These are phyloP conservation scores for Sanghuangporus sanghuang DNA, from an alignment of 1,284 basidiomycete species.

Conservation along the genomic window DNA sequence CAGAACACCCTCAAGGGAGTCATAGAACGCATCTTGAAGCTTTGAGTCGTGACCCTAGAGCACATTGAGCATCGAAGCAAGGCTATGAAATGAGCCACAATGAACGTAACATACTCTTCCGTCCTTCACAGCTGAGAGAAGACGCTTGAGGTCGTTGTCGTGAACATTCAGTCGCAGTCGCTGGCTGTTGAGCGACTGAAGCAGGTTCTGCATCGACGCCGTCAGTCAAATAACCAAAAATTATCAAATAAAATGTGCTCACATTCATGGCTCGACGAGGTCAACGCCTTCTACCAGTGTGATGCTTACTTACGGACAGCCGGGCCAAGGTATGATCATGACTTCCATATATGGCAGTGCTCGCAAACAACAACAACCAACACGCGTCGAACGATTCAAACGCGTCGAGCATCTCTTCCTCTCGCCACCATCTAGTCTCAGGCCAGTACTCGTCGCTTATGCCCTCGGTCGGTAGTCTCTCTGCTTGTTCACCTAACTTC, in stretches of 20 bases:
- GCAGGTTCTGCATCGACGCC: constrained; percentile 55
- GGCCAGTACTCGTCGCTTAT: not conserved
- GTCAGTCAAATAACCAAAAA: constrained; percentile 25
- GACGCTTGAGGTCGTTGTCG: constrained; percentile 61
- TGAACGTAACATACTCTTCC: constrained; percentile 50
- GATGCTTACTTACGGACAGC: too few species aligned
- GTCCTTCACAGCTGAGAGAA: constrained; percentile 72
- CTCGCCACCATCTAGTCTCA: constrained; percentile 5
- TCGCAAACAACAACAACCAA: constrained; percentile 6
- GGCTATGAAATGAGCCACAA: constrained; percentile 5
- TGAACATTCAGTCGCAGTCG: constrained; percentile 47
- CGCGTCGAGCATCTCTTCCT: constrained; percentile 3
- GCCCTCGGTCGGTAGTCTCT: constrained; percentile 9
- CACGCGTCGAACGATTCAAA: constrained; percentile 5
- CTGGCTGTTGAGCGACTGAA: constrained; percentile 69
- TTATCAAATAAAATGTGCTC: constrained; percentile 20
- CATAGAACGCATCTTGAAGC: constrained; percentile 85
- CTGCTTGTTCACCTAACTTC: not conserved
- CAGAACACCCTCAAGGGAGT: constrained; percentile 83
- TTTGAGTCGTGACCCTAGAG: constrained; percentile 62
- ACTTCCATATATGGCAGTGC: not conserved
- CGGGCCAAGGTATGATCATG: not conserved
- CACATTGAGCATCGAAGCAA: constrained; percentile 21
- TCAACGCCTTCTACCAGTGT: not conserved
- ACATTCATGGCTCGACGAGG: constrained; percentile 35